Percentiles rank a stretch among this genome's conserved stretches.
Evolutionary conservation across 1,284 basidiomycete species (phyloP).

Genomic region (Sanghuangporus weigelae): DNA sequence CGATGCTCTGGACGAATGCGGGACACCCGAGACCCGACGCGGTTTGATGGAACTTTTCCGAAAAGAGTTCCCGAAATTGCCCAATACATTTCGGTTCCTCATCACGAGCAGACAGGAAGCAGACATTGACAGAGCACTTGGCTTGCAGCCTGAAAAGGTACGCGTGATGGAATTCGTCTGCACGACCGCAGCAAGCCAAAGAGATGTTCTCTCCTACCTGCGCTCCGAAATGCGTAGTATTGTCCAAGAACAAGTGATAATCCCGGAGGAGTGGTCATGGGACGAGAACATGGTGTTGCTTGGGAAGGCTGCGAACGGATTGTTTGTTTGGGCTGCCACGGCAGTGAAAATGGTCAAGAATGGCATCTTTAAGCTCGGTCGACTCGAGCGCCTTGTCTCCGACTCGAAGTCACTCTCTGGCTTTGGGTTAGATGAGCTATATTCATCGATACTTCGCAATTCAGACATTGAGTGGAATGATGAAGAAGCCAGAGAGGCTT

Average conservation of each 20-base stretch:
- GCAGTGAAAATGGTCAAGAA: slow-evolving; percentile 21
- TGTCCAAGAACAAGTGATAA: neutral
- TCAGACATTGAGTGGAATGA: neutral
- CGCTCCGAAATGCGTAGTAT: neutral
- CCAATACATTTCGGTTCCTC: slow-evolving; percentile 1
- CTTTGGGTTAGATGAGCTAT: neutral
- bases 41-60: slow-evolving; percentile 25
- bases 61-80: slow-evolving; percentile 18
- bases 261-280: neutral
- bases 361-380: neutral
- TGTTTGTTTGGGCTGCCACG: slow-evolving; percentile 28
- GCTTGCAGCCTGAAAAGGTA: neutral
- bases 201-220: neutral
- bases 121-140: neutral
- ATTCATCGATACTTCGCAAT: neutral
- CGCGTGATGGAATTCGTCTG: neutral
- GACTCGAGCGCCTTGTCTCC: neutral
- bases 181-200: neutral
- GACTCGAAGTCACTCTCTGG: neutral
- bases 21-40: slow-evolving; percentile 21
- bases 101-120: neutral
- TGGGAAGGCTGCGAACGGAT: slow-evolving; percentile 22
- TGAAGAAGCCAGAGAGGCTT: neutral
- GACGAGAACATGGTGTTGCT: slow-evolving; percentile 19
- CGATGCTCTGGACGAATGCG: slow-evolving; percentile 12